A percentile compares a stretch with the other conserved stretches of the same genome.
phyloP scores from a whole-genome alignment of 1,284 basidiomycete species.

The Trichosporon coremiiforme region DNA sequence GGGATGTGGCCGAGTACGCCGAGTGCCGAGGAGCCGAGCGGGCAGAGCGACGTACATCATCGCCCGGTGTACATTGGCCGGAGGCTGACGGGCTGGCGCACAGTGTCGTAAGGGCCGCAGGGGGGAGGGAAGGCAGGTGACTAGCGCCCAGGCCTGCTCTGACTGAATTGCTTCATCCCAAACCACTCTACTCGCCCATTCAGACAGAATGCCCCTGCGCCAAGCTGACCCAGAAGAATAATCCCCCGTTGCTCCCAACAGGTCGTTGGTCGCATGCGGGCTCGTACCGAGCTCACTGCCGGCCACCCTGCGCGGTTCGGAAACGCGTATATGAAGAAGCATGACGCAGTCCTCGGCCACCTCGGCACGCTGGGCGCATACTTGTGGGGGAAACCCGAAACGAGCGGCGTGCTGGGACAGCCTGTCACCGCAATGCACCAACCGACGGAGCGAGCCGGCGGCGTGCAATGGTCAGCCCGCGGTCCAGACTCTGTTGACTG shows the following conservation, averaged over 20 bases:
- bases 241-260: too few relatives aligned
- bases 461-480: neutral
- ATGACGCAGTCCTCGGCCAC: neutral
- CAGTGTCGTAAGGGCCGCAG: neutral
- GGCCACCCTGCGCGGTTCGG: too few relatives aligned
- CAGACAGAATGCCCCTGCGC: neutral
- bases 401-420: neutral
- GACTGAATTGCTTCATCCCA: constrained; percentile 17
- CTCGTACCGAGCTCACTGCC: too few relatives aligned
- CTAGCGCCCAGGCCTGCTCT: neutral
- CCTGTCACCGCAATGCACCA: neutral
- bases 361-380: neutral
- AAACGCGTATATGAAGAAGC: neutral
- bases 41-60: too few relatives aligned
- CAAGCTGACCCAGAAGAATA: neutral
- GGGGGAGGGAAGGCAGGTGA: neutral
- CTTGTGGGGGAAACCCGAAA: too few relatives aligned
- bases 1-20: neutral
- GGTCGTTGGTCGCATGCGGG: too few relatives aligned
- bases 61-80: too few relatives aligned
- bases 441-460: neutral
- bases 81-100: neutral
- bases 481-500: neutral
- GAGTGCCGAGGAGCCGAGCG: neutral
- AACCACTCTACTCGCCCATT: neutral